A percentile compares a stretch with the other conserved stretches of the same genome.
Evolutionary conservation across 441 rosid genomes (phyloP).

Genomic region (Erysimum pusillum): DNA sequence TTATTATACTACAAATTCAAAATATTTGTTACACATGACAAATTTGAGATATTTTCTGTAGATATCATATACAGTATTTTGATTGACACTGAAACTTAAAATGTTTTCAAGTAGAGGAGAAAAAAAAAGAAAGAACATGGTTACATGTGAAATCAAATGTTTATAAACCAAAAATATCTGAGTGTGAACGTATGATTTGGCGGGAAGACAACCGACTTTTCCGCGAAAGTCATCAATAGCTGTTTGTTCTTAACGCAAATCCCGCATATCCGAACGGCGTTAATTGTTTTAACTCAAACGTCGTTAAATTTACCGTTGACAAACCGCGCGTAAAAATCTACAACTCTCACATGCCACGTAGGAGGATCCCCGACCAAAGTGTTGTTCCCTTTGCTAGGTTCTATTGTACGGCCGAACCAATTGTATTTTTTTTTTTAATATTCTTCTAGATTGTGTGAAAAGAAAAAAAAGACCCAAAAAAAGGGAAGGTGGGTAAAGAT

Average conservation of each 20-base stretch:
- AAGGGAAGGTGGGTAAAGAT: constrained; percentile 13
- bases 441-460: not conserved
- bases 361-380: constrained; percentile 31
- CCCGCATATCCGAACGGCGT: constrained; percentile 16
- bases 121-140: not conserved
- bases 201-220: constrained; percentile 32
- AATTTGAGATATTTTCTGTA: not conserved
- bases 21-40: not conserved
- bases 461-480: not conserved
- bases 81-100: too few relatives aligned
- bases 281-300: constrained; percentile 8
- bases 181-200: constrained; percentile 34
- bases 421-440: not conserved
- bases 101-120: not conserved
- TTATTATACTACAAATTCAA: not conserved
- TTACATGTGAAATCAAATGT: constrained; percentile 8
- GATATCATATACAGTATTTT: not conserved
- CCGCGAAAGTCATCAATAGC: constrained; percentile 37
- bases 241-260: constrained; percentile 16
- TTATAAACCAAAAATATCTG: not conserved
- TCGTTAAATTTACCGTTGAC: constrained; percentile 10
- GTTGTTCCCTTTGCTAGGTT: not conserved
- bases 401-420: constrained; percentile 8
- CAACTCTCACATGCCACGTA: constrained; percentile 29
- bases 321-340: constrained; percentile 9